Evolutionary conservation across 164 flowering plant species (phyloP).

Genomic region (Chimonanthus praecox): DNA sequence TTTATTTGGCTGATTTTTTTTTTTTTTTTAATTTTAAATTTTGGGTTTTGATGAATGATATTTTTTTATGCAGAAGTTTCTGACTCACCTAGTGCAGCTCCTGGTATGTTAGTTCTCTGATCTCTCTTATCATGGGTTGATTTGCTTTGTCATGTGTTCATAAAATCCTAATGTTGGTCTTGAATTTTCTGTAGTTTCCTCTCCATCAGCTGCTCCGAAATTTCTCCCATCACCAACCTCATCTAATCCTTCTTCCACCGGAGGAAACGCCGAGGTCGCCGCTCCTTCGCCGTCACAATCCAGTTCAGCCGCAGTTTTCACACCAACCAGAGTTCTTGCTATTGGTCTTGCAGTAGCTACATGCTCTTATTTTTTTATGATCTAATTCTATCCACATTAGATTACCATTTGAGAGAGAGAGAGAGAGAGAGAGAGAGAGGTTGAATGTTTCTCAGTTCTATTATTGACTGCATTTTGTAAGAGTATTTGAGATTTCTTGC

Average conservation of each 20-base stretch:
- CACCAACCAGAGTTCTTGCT: not conserved
- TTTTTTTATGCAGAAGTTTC: slow-evolving; percentile 3
- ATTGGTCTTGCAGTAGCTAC: not conserved
- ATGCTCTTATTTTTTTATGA: not conserved
- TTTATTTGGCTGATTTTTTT: too few relatives aligned
- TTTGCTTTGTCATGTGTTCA: not conserved
- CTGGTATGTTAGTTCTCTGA: slow-evolving; percentile 7
- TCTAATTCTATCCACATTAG: too few relatives aligned
- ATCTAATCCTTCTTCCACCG: not conserved
- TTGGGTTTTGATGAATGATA: not conserved
- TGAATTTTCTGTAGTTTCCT: not conserved
- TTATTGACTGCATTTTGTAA: too few relatives aligned
- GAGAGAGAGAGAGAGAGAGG: too few relatives aligned
- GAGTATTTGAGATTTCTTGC: too few relatives aligned
- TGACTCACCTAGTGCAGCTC: slow-evolving; percentile 5
- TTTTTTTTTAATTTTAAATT: not conserved
- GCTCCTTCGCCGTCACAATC: not conserved
- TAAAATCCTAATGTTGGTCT: not conserved
- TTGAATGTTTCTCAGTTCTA: too few relatives aligned
- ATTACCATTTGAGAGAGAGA: too few relatives aligned
- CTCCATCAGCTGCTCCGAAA: not conserved
- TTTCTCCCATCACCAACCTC: not conserved
- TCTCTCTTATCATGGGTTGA: not conserved
- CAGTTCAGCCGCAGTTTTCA: not conserved
- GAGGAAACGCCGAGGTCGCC: too few relatives aligned